Evolutionary conservation across 169 alveolate species (phyloP).

Genomic region (Eimeria maxima): DNA sequence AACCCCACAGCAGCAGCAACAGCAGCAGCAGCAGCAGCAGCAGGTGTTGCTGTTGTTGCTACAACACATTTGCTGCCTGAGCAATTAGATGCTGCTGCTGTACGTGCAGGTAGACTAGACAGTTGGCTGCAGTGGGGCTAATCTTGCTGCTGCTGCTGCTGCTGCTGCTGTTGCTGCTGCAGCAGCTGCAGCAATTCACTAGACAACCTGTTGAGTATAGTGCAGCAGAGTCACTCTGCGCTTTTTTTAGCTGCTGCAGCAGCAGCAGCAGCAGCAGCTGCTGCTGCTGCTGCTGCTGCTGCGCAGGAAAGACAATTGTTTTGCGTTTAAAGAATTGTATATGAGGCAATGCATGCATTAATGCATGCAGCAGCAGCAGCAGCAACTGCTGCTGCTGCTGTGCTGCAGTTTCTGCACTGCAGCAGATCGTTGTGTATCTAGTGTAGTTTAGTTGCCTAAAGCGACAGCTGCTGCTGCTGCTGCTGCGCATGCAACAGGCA

Average conservation of each 20-base stretch:
- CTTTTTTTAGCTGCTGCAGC: too few relatives aligned
- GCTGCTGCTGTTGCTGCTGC: slow-evolving; percentile 17
- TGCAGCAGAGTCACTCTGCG: too few relatives aligned
- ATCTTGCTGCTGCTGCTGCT: slow-evolving; percentile 4
- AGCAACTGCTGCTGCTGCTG: neutral
- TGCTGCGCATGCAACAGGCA: neutral
- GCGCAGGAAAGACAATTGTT: neutral
- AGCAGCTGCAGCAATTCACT: neutral
- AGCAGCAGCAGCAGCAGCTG: too few relatives aligned
- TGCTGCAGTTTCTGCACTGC: neutral
- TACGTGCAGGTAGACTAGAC: slow-evolving; percentile 43
- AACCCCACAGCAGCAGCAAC: too few relatives aligned
- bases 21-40: slow-evolving; percentile 53
- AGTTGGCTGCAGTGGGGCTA: slow-evolving; percentile 41
- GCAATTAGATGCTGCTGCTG: slow-evolving; percentile 33
- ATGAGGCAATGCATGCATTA: neutral
- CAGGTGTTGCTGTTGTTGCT: slow-evolving; percentile 52
- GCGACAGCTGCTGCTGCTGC: too few relatives aligned
- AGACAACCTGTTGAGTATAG: too few relatives aligned
- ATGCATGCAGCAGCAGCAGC: slow-evolving; percentile 5
- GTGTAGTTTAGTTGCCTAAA: too few relatives aligned
- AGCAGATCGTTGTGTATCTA: neutral
- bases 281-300: neutral
- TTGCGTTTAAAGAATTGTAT: neutral
- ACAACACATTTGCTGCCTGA: slow-evolving; percentile 49